These are phyloP conservation scores for Hansfordia pulvinata DNA, from an alignment of 2,329 filamentous ascomycete species.

Conservation along the genomic window DNA sequence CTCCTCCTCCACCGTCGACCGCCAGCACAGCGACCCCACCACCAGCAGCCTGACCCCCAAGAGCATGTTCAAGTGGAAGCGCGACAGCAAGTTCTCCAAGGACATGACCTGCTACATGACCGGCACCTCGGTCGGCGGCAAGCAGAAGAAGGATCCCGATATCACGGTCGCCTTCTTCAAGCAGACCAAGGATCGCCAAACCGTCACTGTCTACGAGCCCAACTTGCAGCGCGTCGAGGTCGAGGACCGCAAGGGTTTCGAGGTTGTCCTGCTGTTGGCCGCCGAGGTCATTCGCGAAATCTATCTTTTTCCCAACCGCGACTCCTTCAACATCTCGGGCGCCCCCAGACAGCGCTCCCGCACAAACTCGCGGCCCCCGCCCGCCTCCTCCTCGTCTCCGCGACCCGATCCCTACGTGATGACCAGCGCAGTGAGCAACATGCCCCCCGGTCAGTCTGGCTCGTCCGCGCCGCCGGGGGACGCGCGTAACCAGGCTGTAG, in stretches of 20 bases:
- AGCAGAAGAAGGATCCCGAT: slow-evolving; percentile 82
- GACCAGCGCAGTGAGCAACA: slow-evolving; percentile 28
- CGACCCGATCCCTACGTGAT: slow-evolving; percentile 15
- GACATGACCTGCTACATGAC: slow-evolving; percentile 83
- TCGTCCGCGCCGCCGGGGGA: slow-evolving; percentile 12
- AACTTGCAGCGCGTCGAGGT: slow-evolving; percentile 84
- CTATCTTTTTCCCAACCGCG: slow-evolving; percentile 49
- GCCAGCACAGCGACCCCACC: slow-evolving; percentile 48
- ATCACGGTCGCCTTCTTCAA: slow-evolving; percentile 88
- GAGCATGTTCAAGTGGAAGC: slow-evolving; percentile 77
- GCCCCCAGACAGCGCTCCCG: slow-evolving; percentile 16
- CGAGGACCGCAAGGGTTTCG: slow-evolving; percentile 86
- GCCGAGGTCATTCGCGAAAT: slow-evolving; percentile 53
- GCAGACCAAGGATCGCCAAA: slow-evolving; percentile 46
- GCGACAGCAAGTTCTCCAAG: slow-evolving; percentile 72
- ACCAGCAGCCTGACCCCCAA: slow-evolving; percentile 48
- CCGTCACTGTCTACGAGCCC: slow-evolving; percentile 79
- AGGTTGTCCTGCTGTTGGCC: slow-evolving; percentile 59
- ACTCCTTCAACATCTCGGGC: slow-evolving; percentile 65
- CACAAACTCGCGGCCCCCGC: slow-evolving; percentile 32
- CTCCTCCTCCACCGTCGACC: slow-evolving; percentile 65
- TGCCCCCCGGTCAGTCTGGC: slow-evolving; percentile 23
- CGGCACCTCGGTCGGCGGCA: slow-evolving; percentile 59
- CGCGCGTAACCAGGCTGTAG: slow-evolving; percentile 31
- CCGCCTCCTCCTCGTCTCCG: slow-evolving; percentile 10